Evolutionary conservation across 139 green algal genomes (phyloP).

Genomic region (Chlamydomonas applanata): DNA sequence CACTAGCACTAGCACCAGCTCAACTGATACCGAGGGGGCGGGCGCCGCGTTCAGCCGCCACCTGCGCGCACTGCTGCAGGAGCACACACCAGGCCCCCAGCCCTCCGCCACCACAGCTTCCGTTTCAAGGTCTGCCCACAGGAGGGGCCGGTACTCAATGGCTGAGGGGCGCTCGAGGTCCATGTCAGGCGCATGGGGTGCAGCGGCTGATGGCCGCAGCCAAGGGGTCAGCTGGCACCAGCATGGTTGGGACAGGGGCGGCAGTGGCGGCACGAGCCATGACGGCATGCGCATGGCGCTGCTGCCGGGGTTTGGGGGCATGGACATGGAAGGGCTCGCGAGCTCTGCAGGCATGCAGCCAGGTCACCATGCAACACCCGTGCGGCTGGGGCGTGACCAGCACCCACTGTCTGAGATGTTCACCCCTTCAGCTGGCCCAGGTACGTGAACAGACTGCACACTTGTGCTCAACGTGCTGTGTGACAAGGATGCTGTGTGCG

Average conservation of each 20-base stretch:
- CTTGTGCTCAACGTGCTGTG: too few species aligned
- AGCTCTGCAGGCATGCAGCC: conserved; percentile 15
- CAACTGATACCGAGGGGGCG: neutral
- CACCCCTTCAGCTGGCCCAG: neutral
- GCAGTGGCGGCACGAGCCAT: conserved; percentile 4
- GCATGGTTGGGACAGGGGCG: neutral
- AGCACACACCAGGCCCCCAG: too few species aligned
- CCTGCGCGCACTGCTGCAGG: too few species aligned
- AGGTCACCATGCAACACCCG: conserved; percentile 43
- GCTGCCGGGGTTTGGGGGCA: conserved; percentile 10
- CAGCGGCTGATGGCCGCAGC: conserved; percentile 2
- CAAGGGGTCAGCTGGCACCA: neutral
- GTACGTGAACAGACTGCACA: conserved; percentile 10
- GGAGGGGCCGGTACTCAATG: too few species aligned
- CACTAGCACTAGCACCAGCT: too few species aligned
- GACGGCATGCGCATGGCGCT: conserved; percentile 17
- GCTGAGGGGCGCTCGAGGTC: too few species aligned
- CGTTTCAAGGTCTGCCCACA: too few species aligned
- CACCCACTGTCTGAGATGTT: conserved; percentile 35
- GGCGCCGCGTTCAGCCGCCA: too few species aligned
- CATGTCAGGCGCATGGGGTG: neutral
- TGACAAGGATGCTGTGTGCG: too few species aligned
- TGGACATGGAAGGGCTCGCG: conserved; percentile 28
- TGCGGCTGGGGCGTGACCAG: conserved; percentile 45
- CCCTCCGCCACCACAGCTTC: neutral